Evolutionary conservation across 768 basidiomycete genomes (phyloP).

Genomic region (Nevesoporus exiguus): DNA sequence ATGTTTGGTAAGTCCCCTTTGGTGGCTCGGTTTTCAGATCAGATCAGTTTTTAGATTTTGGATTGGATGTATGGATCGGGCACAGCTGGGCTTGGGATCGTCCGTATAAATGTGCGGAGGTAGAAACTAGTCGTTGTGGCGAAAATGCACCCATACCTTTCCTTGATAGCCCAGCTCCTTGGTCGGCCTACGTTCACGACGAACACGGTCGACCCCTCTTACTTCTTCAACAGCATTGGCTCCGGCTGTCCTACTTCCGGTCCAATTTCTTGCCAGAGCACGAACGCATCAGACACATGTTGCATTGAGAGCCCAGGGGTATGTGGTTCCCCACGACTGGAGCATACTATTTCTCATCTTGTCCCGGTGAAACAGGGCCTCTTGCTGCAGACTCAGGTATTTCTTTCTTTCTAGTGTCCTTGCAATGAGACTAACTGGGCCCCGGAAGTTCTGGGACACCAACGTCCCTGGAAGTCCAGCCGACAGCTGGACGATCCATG

Average conservation of each 20-base stretch:
- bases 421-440: neutral
- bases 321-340: constrained; percentile 18
- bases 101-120: neutral
- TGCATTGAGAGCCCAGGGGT: constrained; percentile 70
- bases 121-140: neutral
- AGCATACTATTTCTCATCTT: neutral
- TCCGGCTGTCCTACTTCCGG: constrained; percentile 54
- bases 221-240: constrained; percentile 34
- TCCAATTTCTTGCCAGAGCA: constrained; percentile 52
- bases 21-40: no score
- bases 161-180: constrained; percentile 22
- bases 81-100: neutral
- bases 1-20: no score
- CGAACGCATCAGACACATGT: constrained; percentile 47
- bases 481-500: constrained; percentile 75
- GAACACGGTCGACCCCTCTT: constrained; percentile 16
- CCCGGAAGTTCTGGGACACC: constrained; percentile 67
- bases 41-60: no score
- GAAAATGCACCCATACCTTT: constrained; percentile 19
- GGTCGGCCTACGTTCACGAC: constrained; percentile 20
- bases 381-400: constrained; percentile 52
- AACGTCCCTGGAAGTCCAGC: constrained; percentile 57
- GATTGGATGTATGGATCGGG: neutral
- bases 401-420: neutral
- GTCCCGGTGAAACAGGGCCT: constrained; percentile 43